Evolutionary conservation across 305 asterid species (phyloP), one percentile per base, ranked within the genome.

Genomic region (Lippia alba): DNA sequence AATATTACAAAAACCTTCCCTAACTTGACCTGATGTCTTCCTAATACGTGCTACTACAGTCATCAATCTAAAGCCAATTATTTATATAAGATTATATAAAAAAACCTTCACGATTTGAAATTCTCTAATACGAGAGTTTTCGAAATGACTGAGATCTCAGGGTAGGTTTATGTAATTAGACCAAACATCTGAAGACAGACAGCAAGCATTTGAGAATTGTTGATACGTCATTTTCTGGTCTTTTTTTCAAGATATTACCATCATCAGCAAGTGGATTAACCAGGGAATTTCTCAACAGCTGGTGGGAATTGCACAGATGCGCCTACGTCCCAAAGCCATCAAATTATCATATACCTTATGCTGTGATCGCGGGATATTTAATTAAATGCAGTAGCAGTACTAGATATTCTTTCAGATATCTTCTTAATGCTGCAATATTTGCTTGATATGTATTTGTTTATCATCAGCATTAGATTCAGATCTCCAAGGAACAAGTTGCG

Each of bases 261-360:
- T 74, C 63, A 68, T 74, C 8, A 58, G 55, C 74, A 59, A 73
- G 84, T 71, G 74, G 82, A 64, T 59, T 71, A 54, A 33, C 33
- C 9, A 48, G 32, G 49, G 36, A 67, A 66, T 72, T 79, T 72
- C 41, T 57, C 44, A 71, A 66, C 64, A 76, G 58, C 73, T 82
- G 73, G 80, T 74, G 79, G 83, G 82, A 82, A 76, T 79, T 79
- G 68, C 79, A 79, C 73, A 69, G 73, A 76, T 82, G 75, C 83
- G 54, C 45, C 9, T 5, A 39, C 45, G 45, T 6, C 19, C 78
- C 66, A 68, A 55, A 67, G 64, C 57, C 56, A 64, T 55, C n/a
- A 74, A 72, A 54, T 78, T 75, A 17, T 75, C 79, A 17, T 50
- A 24, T 24, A 24, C 30, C 30, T 24, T 24, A 1, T 24, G 30